These are phyloP conservation scores for Metschnikowia reukaufii DNA, from an alignment of 805 yeast genomes.

Conservation along the genomic window DNA sequence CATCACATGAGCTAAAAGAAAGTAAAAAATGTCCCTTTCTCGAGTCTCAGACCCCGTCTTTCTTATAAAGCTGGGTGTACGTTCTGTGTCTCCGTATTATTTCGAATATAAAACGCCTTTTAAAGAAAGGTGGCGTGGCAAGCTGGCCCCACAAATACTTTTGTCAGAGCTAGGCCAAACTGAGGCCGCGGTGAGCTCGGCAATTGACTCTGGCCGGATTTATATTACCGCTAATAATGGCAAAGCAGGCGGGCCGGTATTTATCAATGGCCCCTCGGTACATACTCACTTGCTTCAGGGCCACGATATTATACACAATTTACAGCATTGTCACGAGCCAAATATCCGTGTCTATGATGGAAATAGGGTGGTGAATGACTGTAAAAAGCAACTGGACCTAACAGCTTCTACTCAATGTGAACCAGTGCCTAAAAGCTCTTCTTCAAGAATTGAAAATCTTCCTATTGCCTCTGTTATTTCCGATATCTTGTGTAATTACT, in stretches of 20 bases:
- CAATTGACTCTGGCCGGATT: constrained; percentile 25
- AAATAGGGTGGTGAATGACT: not conserved
- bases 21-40: not conserved
- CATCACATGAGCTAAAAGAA: too few species aligned
- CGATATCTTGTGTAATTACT: not conserved
- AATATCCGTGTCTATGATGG: constrained; percentile 5
- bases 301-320: constrained; percentile 32
- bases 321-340: constrained; percentile 49
- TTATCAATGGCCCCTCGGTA: constrained; percentile 4
- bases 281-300: constrained; percentile 8
- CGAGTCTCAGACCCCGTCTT: constrained; percentile 10
- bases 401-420: too few species aligned
- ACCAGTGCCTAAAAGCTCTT: too few species aligned
- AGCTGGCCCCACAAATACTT: constrained; percentile 32
- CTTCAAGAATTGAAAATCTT: not conserved
- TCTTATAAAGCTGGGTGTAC: constrained; percentile 28
- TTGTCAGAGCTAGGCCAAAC: constrained; percentile 36
- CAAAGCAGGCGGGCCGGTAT: constrained; percentile 4
- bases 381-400: too few species aligned
- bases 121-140: constrained; percentile 41
- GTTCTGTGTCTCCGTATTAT: constrained; percentile 40
- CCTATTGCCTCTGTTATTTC: not conserved
- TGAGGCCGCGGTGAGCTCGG: constrained; percentile 23
- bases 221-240: constrained; percentile 25
- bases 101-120: constrained; percentile 31